Evolutionary conservation across 2,329 filamentous ascomycete genomes (phyloP).

Genomic region (Aspergillus sp.): DNA sequence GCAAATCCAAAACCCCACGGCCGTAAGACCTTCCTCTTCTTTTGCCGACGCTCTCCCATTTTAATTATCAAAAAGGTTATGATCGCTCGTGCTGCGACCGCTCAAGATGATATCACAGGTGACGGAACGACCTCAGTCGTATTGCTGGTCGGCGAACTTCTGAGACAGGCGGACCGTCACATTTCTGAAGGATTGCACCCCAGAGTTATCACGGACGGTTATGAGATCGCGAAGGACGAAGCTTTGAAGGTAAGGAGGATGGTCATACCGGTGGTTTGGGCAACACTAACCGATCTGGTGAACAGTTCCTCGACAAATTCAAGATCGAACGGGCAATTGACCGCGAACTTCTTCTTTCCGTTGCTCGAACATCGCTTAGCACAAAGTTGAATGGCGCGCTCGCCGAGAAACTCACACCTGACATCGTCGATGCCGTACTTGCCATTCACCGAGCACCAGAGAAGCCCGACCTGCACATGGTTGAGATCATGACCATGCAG

Average conservation of each 20-base stretch:
- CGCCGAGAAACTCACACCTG: conserved; percentile 86
- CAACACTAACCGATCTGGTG: conserved; percentile 1
- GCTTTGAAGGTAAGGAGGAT: conserved; percentile 68
- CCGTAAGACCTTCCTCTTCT: conserved; percentile 55
- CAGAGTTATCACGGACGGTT: conserved; percentile 93
- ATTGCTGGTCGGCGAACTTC: conserved; percentile 87
- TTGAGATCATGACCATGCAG: conserved; percentile 99
- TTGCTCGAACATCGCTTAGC: conserved; percentile 89
- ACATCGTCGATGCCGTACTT: conserved; percentile 94
- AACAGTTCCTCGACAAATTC: conserved; percentile 87
- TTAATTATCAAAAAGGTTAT: conserved; percentile 51
- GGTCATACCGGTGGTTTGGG: neutral
- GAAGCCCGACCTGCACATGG: conserved; percentile 97
- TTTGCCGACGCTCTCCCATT: conserved; percentile 9
- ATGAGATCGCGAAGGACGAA: conserved; percentile 93
- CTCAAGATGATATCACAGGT: conserved; percentile 97
- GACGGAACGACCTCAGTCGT: conserved; percentile 98
- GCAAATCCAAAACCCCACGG: conserved; percentile 98
- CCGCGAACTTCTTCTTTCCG: conserved; percentile 87
- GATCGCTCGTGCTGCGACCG: conserved; percentile 81
- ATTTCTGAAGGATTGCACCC: conserved; percentile 97
- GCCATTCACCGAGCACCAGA: conserved; percentile 85
- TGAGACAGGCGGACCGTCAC: conserved; percentile 96
- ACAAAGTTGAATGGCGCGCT: conserved; percentile 91
- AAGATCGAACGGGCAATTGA: conserved; percentile 87